Evolutionary conservation across 2,329 filamentous ascomycete genomes (phyloP).

Genomic region (Claviceps pazoutovae): DNA sequence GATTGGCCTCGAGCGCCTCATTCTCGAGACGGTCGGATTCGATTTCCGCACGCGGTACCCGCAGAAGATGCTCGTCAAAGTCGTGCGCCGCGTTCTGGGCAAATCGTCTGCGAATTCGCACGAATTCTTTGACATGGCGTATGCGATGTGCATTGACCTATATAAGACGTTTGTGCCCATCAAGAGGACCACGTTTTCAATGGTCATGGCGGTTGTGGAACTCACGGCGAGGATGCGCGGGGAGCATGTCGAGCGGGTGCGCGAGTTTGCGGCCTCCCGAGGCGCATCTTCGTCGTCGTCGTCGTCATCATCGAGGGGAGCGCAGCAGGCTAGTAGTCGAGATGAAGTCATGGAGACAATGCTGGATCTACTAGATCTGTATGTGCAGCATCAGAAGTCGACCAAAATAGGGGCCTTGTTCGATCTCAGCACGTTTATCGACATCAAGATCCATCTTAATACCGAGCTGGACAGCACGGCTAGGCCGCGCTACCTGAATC

Average conservation of each 20-base stretch:
- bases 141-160: conserved; percentile 72
- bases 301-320: not conserved
- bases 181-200: conserved; percentile 75
- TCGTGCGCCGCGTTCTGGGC: conserved; percentile 45
- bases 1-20: conserved; percentile 79
- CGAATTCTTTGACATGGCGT: conserved; percentile 53
- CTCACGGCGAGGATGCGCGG: conserved; percentile 58
- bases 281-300: not conserved
- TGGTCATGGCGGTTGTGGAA: conserved; percentile 72
- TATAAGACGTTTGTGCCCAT: conserved; percentile 89
- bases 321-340: conserved; percentile 27
- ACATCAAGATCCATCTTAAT: conserved; percentile 77
- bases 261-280: conserved; percentile 34
- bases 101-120: conserved; percentile 6
- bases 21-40: conserved; percentile 85
- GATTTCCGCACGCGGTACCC: conserved; percentile 86
- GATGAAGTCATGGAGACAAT: conserved; percentile 57
- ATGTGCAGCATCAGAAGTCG: conserved; percentile 65
- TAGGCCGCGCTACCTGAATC: conserved; percentile 49
- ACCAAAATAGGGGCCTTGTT: conserved; percentile 63
- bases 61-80: conserved; percentile 71
- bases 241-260: conserved; percentile 35
- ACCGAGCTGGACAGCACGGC: conserved; percentile 55
- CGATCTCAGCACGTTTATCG: conserved; percentile 66
- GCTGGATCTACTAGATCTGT: conserved; percentile 81